Conservation (phyloP, 331 rosid genomes). For the Dryas integrifolia region DNA sequence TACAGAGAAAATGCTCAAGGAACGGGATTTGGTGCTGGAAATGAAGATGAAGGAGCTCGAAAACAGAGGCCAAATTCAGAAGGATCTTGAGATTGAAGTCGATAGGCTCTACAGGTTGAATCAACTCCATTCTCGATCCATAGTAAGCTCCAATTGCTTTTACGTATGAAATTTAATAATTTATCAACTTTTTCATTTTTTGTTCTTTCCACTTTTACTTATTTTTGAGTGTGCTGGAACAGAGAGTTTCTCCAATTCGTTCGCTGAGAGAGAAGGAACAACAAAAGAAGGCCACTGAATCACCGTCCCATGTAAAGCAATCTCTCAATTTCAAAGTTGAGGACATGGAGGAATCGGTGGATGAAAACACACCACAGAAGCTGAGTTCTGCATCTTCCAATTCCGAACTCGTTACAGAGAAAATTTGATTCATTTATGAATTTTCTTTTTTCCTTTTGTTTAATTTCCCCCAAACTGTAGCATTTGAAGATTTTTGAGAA, state of each 20-base stretch:
- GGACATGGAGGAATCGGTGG: conserved; percentile 49
- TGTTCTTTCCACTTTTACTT: neutral
- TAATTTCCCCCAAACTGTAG: neutral
- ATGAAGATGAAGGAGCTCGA: conserved; percentile 57
- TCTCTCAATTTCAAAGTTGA: conserved; percentile 23
- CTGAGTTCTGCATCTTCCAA: conserved; percentile 50
- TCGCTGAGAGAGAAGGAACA: conserved; percentile 71
- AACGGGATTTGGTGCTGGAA: conserved; percentile 48
- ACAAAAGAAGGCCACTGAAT: conserved; percentile 40
- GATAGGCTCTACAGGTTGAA: conserved; percentile 75
- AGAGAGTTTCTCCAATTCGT: conserved; percentile 80
- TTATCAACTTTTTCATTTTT: conserved; percentile 5
- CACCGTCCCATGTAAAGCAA: conserved; percentile 37
- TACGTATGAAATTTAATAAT: neutral
- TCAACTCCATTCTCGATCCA: conserved; percentile 61
- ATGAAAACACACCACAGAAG: conserved; percentile 43
- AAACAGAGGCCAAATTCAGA: conserved; percentile 68
- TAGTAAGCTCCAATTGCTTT: conserved; percentile 36
- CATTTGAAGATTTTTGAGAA: conserved; percentile 9
- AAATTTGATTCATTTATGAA: neutral
- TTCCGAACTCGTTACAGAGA: conserved; percentile 32
- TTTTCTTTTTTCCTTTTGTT: neutral
- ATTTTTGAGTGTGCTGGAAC: conserved; percentile 10
- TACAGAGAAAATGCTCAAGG: conserved; percentile 64
- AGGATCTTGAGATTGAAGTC: conserved; percentile 68